phyloP scores from a whole-genome alignment of 2,329 filamentous ascomycete species.

The Sporothrix phasma region DNA sequence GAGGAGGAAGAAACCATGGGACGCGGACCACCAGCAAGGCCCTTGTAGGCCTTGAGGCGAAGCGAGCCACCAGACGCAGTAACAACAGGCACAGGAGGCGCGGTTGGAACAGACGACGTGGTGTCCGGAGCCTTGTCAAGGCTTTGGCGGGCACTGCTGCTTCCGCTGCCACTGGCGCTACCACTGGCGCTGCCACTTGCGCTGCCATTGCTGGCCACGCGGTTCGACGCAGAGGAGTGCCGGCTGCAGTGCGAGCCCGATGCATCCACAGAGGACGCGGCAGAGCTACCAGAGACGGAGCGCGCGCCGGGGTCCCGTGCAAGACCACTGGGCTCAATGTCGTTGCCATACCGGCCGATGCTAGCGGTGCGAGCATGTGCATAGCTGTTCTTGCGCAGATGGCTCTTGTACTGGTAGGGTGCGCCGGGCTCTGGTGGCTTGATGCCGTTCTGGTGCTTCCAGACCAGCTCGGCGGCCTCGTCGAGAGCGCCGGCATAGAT shows the following conservation, averaged over 20 bases:
- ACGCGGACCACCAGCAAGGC: constrained; percentile 26
- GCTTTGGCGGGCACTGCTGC: constrained; percentile 25
- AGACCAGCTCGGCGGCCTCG: constrained; percentile 71
- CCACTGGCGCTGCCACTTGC: constrained; percentile 20
- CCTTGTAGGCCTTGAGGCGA: constrained; percentile 33
- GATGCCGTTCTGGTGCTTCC: constrained; percentile 58
- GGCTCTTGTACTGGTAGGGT: constrained; percentile 57
- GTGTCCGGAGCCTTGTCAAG: constrained; percentile 22
- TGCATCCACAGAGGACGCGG: constrained; percentile 35
- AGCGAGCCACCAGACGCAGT: constrained; percentile 11
- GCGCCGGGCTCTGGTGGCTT: constrained; percentile 48
- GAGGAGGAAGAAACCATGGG: constrained; percentile 22
- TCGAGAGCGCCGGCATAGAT: constrained; percentile 62
- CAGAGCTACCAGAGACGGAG: constrained; percentile 43
- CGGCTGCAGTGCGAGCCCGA: constrained; percentile 28
- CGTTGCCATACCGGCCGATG: constrained; percentile 39
- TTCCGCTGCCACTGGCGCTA: constrained; percentile 19
- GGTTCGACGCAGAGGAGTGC: constrained; percentile 22
- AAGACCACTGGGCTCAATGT: constrained; percentile 37
- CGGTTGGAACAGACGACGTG: not conserved
- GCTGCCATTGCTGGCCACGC: constrained; percentile 18
- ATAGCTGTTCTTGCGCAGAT: constrained; percentile 62
- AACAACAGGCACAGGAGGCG: not conserved
- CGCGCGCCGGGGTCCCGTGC: constrained; percentile 33
- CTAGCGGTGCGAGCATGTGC: constrained; percentile 55